Conservation (phyloP, 1,284 basidiomycete species). For the Agaricales sp. region DNA sequence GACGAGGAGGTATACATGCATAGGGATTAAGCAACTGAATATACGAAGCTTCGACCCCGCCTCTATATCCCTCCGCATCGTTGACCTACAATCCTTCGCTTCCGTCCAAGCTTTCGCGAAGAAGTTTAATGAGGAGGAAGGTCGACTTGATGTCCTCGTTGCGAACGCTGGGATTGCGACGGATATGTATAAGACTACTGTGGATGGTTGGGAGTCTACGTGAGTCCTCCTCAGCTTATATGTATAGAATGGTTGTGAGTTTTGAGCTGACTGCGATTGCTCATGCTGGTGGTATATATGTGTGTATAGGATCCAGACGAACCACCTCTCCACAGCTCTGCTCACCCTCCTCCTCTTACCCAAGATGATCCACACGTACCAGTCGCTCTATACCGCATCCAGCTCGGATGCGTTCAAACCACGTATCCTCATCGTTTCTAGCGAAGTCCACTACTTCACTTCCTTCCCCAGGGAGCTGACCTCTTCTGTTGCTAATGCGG, state of each 20-base stretch:
- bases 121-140: constrained; percentile 16
- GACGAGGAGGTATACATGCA: too few species aligned
- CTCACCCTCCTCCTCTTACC: constrained; percentile 20
- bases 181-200: constrained; percentile 13
- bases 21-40: constrained; percentile 2
- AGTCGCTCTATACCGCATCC: too few species aligned
- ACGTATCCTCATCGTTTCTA: constrained; percentile 18
- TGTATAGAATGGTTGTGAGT: not conserved
- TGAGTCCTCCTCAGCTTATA: constrained; percentile 9
- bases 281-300: not conserved
- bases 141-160: constrained; percentile 22
- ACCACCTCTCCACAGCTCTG: constrained; percentile 19
- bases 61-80: constrained; percentile 16
- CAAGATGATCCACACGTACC: constrained; percentile 13
- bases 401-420: constrained; percentile 9
- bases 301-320: constrained; percentile 18
- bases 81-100: constrained; percentile 20
- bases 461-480: constrained; percentile 9
- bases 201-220: constrained; percentile 22
- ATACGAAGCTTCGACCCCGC: constrained; percentile 17
- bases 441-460: constrained; percentile 16
- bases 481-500: constrained; percentile 8
- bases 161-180: constrained; percentile 20
- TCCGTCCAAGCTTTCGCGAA: constrained; percentile 21
- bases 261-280: not conserved